A percentile compares a stretch with the other conserved stretches of the same genome.
Evolutionary conservation across 352 stramenopile genomes (phyloP).

Genomic region (Globisporangium paddicum): DNA sequence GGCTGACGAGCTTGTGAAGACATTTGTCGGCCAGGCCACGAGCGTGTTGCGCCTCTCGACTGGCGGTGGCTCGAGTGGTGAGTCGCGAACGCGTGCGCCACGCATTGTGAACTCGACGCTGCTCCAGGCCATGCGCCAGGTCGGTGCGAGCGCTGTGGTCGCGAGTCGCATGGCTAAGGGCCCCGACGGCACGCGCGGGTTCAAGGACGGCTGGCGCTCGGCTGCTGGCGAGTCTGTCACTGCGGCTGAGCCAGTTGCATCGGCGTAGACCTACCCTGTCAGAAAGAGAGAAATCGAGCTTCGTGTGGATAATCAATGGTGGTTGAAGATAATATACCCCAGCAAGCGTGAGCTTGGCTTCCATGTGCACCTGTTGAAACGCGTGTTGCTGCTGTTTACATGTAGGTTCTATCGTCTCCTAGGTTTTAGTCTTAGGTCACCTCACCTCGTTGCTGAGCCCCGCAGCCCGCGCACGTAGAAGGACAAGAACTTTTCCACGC

Average conservation of each 20-base stretch:
- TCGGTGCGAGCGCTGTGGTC: constrained; percentile 53
- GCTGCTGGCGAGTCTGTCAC: not conserved
- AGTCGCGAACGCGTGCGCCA: constrained; percentile 26
- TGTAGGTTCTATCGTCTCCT: not conserved
- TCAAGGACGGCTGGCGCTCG: constrained; percentile 48
- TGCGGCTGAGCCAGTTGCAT: not conserved
- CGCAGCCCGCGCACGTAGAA: constrained; percentile 41
- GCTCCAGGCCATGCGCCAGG: constrained; percentile 57
- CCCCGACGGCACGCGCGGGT: constrained; percentile 67
- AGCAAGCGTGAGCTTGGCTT: not conserved
- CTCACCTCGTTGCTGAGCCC: not conserved
- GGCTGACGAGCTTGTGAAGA: not conserved
- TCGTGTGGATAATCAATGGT: not conserved
- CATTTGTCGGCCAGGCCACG: constrained; percentile 30
- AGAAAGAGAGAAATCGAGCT: not conserved
- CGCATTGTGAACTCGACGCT: constrained; percentile 66
- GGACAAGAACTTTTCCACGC: constrained; percentile 69
- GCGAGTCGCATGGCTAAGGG: constrained; percentile 69
- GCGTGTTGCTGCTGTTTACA: not conserved
- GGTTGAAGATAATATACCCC: not conserved
- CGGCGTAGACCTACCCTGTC: not conserved
- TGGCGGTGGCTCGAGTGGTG: constrained; percentile 8
- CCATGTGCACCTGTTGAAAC: not conserved
- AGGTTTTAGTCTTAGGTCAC: not conserved
- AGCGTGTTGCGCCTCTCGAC: constrained; percentile 43